A percentile compares a stretch with the other conserved stretches of the same genome.
Evolutionary conservation across 495 filamentous ascomycete species (phyloP).

Genomic region (Aeminium ludgeri): DNA sequence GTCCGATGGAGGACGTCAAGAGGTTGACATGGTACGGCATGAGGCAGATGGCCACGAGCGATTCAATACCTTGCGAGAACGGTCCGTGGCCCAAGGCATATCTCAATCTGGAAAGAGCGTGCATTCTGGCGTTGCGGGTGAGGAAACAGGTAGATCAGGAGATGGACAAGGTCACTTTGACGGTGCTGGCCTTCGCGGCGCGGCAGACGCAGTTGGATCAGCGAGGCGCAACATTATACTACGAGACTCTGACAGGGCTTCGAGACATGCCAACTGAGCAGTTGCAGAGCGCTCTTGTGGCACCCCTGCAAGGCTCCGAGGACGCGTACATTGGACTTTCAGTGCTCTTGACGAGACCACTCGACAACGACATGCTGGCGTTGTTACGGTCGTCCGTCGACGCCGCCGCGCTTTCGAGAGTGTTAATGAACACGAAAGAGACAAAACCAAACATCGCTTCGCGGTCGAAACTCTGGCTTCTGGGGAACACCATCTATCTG

Average conservation of each 20-base stretch:
- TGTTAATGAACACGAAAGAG: neutral
- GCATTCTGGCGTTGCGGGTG: slow-evolving; percentile 14
- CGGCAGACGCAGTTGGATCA: slow-evolving; percentile 14
- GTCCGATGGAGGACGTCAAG: slow-evolving; percentile 18
- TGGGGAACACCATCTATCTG: slow-evolving; percentile 67
- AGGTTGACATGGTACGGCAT: slow-evolving; percentile 22
- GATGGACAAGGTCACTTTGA: slow-evolving; percentile 3
- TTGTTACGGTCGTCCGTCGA: slow-evolving; percentile 9
- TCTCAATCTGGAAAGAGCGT: slow-evolving; percentile 19
- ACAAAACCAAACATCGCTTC: slow-evolving; percentile 17
- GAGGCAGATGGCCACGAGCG: slow-evolving; percentile 20
- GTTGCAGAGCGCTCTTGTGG: slow-evolving; percentile 9
- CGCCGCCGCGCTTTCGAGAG: slow-evolving; percentile 2
- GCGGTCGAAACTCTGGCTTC: slow-evolving; percentile 42
- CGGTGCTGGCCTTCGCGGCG: slow-evolving; percentile 12
- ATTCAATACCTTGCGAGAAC: slow-evolving; percentile 5
- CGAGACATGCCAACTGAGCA: slow-evolving; percentile 3
- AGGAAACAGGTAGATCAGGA: slow-evolving; percentile 1
- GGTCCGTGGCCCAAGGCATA: slow-evolving; percentile 24
- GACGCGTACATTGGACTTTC: slow-evolving; percentile 12
- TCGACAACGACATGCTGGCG: slow-evolving; percentile 12
- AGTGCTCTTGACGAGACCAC: slow-evolving; percentile 8
- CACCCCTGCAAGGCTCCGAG: slow-evolving; percentile 5
- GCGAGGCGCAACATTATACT: slow-evolving; percentile 20
- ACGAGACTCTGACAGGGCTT: slow-evolving; percentile 18